A percentile compares a stretch with the other conserved stretches of the same genome.
Evolutionary conservation across 208 protist species (phyloP).

Genomic region (Trypanosoma brucei): DNA sequence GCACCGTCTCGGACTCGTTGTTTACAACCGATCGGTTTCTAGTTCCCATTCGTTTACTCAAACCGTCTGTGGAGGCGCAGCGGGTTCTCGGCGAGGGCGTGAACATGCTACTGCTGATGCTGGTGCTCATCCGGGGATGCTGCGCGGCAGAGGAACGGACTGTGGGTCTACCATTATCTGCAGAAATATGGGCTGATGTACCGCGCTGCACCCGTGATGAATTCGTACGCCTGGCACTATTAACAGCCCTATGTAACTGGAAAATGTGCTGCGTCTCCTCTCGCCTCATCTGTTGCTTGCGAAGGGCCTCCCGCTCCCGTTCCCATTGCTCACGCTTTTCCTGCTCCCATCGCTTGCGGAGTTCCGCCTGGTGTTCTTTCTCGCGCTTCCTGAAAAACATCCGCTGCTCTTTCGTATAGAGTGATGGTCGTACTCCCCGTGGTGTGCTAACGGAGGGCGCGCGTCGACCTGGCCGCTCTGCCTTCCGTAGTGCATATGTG

Average conservation of each 20-base stretch:
- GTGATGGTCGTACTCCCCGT: constrained; percentile 14
- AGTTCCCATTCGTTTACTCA: no score
- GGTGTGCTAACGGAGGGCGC: constrained; percentile 1
- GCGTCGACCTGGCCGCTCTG: constrained; percentile 7
- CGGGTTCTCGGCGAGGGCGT: no score
- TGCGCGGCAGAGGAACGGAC: no score
- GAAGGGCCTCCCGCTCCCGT: constrained; percentile 44
- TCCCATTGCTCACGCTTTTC: constrained; percentile 44
- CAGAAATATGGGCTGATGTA: not conserved
- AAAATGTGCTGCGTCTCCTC: constrained; percentile 41
- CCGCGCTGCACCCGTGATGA: constrained; percentile 15
- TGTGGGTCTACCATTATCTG: not conserved
- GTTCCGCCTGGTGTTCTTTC: constrained; percentile 57
- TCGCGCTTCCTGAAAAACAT: constrained; percentile 59
- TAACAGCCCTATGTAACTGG: constrained; percentile 35
- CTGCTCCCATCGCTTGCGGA: constrained; percentile 21
- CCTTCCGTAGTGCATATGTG: constrained; percentile 8
- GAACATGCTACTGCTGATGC: no score
- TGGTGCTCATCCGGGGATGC: no score
- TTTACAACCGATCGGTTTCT: no score
- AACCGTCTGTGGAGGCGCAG: no score
- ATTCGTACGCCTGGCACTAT: constrained; percentile 8
- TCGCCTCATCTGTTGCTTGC: constrained; percentile 21
- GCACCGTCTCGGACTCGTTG: not conserved
- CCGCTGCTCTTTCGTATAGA: constrained; percentile 64